phyloP scores from a whole-genome alignment of 2,329 filamentous ascomycete genomes.

The Gyromitra esculenta region DNA sequence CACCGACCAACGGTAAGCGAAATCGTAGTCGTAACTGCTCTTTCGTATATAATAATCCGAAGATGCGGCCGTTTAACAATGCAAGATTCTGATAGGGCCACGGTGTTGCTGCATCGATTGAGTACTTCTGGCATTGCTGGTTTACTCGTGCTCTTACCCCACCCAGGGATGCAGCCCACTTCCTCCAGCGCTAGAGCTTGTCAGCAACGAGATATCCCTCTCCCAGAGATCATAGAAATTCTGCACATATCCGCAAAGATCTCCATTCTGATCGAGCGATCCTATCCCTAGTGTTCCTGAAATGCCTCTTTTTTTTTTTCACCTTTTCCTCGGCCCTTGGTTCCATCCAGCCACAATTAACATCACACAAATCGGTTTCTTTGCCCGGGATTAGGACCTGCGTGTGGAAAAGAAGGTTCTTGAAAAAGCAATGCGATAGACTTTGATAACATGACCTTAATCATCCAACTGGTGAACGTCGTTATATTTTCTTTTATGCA shows the following conservation, averaged over 20 bases:
- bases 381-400: conserved; percentile 29
- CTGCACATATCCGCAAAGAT: conserved; percentile 50
- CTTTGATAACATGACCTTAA: conserved; percentile 48
- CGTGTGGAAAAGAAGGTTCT: conserved; percentile 27
- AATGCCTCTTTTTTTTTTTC: conserved; percentile 21
- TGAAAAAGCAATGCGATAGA: conserved; percentile 27
- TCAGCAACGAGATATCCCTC: conserved; percentile 44
- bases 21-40: conserved; percentile 46
- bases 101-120: conserved; percentile 51
- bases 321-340: conserved; percentile 23
- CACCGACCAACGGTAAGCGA: conserved; percentile 47
- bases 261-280: conserved; percentile 50
- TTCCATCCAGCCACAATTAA: conserved; percentile 37
- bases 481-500: conserved; percentile 43
- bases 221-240: conserved; percentile 46
- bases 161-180: conserved; percentile 36
- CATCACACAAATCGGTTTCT: conserved; percentile 42
- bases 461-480: conserved; percentile 42
- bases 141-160: conserved; percentile 42
- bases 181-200: conserved; percentile 28
- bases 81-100: conserved; percentile 48
- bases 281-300: conserved; percentile 31
- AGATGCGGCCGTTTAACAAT: conserved; percentile 46
- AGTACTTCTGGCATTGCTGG: conserved; percentile 46
- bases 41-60: conserved; percentile 43